phyloP scores from a whole-genome alignment of 345 rosid genomes.

The Geranium rotundifolium region DNA sequence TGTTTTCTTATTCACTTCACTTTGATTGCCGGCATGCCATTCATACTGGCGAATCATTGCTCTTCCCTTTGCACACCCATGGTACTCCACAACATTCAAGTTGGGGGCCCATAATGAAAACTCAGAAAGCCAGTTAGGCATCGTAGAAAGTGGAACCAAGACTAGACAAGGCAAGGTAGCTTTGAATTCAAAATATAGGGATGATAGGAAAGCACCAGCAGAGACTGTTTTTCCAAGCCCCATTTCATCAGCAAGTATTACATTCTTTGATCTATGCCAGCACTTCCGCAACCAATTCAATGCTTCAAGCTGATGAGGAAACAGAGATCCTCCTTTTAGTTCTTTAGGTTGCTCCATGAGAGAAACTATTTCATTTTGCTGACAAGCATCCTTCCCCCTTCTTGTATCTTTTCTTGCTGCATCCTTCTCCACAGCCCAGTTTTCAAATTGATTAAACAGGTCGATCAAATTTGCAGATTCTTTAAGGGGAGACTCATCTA shows the following conservation, averaged over 20 bases:
- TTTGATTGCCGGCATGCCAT: conserved; percentile 77
- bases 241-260: conserved; percentile 99
- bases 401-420: conserved; percentile 23
- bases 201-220: conserved; percentile 86
- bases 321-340: conserved; percentile 81
- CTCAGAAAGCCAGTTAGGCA: conserved; percentile 98
- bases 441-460: conserved; percentile 60
- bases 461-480: conserved; percentile 46
- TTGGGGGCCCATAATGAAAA: conserved; percentile 91
- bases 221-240: conserved; percentile 98
- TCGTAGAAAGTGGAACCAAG: conserved; percentile 95
- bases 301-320: conserved; percentile 99
- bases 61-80: conserved; percentile 95
- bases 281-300: conserved; percentile 97
- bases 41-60: conserved; percentile 82
- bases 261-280: conserved; percentile 92
- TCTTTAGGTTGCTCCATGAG: conserved; percentile 88
- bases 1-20: conserved; percentile 44
- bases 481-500: conserved; percentile 70
- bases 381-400: conserved; percentile 37
- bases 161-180: conserved; percentile 87
- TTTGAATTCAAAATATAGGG: conserved; percentile 86
- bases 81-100: conserved; percentile 95
- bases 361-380: conserved; percentile 52
- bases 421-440: conserved; percentile 51